These are phyloP conservation scores for Candida ponderosae DNA, from an alignment of 805 yeast species.

Conservation along the genomic window DNA sequence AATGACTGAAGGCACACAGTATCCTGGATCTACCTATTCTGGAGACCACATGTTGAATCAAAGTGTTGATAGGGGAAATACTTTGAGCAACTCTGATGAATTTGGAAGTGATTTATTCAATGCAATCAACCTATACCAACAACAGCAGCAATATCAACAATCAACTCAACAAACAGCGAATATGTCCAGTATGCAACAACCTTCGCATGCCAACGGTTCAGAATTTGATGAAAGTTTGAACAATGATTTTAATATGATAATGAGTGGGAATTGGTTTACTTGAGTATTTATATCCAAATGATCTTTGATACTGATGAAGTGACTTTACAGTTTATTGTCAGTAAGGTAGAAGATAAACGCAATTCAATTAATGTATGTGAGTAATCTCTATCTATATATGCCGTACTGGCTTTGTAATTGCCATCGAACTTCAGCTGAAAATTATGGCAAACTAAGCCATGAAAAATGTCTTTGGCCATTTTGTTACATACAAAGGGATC, in stretches of 20 bases:
- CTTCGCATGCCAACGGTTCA: conserved; percentile 3
- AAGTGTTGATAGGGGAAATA: conserved; percentile 2
- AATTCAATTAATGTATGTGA: too few relatives aligned
- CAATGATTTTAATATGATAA: conserved; percentile 11
- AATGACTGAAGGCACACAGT: conserved; percentile 6
- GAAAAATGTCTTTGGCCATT: too few relatives aligned
- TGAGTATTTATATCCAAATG: too few relatives aligned
- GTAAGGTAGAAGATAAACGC: too few relatives aligned
- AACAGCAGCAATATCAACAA: too few relatives aligned
- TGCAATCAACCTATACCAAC: background rate
- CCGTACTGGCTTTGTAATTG: too few relatives aligned
- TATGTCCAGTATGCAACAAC: background rate
- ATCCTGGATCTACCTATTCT: conserved; percentile 8
- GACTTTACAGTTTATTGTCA: too few relatives aligned
- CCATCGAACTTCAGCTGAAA: too few relatives aligned
- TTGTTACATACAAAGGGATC: too few relatives aligned
- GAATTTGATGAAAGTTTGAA: conserved; percentile 1
- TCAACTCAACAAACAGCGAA: background rate
- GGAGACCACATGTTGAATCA: conserved; percentile 9
- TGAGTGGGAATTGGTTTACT: conserved; percentile 18
- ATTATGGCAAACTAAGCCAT: too few relatives aligned
- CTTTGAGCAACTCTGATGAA: background rate
- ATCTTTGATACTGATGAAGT: too few relatives aligned
- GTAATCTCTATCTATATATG: too few relatives aligned
- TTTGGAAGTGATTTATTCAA: background rate